Evolutionary conservation across 306 rosid genomes (phyloP).

Genomic region (Lathyrus aphaca): DNA sequence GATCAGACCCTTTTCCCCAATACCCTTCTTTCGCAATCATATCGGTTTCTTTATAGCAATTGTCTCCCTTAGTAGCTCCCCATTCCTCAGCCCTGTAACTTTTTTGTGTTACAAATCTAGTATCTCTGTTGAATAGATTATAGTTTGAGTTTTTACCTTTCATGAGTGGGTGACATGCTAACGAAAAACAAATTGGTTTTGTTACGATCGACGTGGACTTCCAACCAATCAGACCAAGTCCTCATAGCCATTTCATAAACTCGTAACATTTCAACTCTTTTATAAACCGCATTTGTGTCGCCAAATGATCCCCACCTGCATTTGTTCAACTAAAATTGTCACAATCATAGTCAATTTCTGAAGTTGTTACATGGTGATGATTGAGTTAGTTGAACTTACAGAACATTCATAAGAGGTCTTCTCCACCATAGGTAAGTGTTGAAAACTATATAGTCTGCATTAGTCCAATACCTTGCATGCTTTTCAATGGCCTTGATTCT

Average conservation of each 20-base stretch:
- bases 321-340: constrained; percentile 33
- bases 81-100: constrained; percentile 78
- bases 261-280: constrained; percentile 62
- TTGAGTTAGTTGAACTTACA: constrained; percentile 45
- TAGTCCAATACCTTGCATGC: constrained; percentile 76
- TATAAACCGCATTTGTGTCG: constrained; percentile 54
- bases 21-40: constrained; percentile 62
- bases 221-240: constrained; percentile 94
- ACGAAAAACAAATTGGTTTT: constrained; percentile 75
- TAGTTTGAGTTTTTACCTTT: constrained; percentile 44
- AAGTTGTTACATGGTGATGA: constrained; percentile 9
- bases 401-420: constrained; percentile 65
- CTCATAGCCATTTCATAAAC: constrained; percentile 88
- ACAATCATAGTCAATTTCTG: constrained; percentile 21
- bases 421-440: constrained; percentile 90
- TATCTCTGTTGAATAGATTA: background rate
- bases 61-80: constrained; percentile 61
- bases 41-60: constrained; percentile 63
- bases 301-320: constrained; percentile 83
- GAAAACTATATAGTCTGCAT: constrained; percentile 67
- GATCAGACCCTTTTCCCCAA: constrained; percentile 68
- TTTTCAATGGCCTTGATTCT: constrained; percentile 74
- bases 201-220: constrained; percentile 72
- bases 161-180: constrained; percentile 95
- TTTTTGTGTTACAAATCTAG: background rate